Evolutionary conservation across 1,284 basidiomycete genomes (phyloP), one percentile per base, ranked within the genome.

Genomic region (Sanghuangporus weigelae): DNA sequence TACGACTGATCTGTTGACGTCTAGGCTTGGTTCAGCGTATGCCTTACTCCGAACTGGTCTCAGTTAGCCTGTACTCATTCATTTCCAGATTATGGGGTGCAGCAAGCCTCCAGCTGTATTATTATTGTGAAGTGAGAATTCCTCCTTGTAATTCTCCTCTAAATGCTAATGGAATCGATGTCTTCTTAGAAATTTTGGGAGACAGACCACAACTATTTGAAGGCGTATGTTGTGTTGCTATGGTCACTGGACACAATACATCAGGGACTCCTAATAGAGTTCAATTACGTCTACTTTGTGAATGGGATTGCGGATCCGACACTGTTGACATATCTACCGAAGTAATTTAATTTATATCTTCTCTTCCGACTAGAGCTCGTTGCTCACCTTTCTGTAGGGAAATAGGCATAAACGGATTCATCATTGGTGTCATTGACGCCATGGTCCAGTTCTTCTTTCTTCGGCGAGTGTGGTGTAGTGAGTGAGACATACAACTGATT

Each of bases 1-100:
- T 44, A 12, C 11, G 42, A 44, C 11, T 44, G 42, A 44, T 12
- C 11, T 12, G 42, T 12, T 44, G n/a, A 12, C 5, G n/a, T 49
- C 48, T 19, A 49, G 48, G 16, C 21, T 49, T 12, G 16, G 16
- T 49, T n/a, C 48, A 19, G 48, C 48, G 48, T 49, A 49, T 10
- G 48, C 21, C 5, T 12, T 49, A 14, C 16, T 8, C 14, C 21
- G 14, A n/a, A n/a, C 10, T 21, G 8, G 6, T 3, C 21, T 16
- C 16, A 2, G 19, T 1, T 21, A 49, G 16, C 21, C 14, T 16
- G 21, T 16, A 8, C 48, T 49, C 48, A 49, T 49, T 39, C 31
- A n/a, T 46, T 36, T 16, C 19, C 21, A 64, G 63, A n/a, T 46
- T 64, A 7, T 64, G 63, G 63, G 63, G 63, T 16, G 48, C 36